phyloP scores from a whole-genome alignment of 331 rosid species.

The Arachis monticola region DNA sequence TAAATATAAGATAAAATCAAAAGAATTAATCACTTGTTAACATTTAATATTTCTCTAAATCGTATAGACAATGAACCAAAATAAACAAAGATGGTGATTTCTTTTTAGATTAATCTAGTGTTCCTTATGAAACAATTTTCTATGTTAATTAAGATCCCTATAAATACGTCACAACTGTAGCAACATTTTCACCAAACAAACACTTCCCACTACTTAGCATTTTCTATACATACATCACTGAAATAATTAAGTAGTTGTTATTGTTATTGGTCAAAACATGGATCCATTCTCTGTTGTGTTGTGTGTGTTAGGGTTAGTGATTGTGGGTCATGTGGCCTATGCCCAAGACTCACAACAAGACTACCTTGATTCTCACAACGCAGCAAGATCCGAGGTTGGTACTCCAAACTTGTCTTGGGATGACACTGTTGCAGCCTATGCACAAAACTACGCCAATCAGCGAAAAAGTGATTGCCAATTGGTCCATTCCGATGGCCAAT shows the following conservation, averaged over 20 bases:
- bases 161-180: slow-evolving; percentile 16
- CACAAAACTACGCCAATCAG: slow-evolving; percentile 37
- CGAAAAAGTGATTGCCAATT: slow-evolving; percentile 43
- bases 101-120: neutral
- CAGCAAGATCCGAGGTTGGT: slow-evolving; percentile 44
- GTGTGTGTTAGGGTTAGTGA: neutral
- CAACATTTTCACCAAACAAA: slow-evolving; percentile 3
- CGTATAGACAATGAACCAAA: too few relatives aligned
- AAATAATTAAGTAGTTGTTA: too few relatives aligned
- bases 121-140: neutral
- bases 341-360: slow-evolving; percentile 41
- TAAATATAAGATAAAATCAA: too few relatives aligned
- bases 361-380: slow-evolving; percentile 56
- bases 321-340: neutral
- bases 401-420: too few relatives aligned
- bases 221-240: neutral
- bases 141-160: neutral
- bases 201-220: neutral
- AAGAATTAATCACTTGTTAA: too few relatives aligned
- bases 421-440: too few relatives aligned
- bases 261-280: too few relatives aligned
- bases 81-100: too few relatives aligned
- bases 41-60: too few relatives aligned
- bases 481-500: slow-evolving; percentile 53
- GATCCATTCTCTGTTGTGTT: too few relatives aligned